Evolutionary conservation across 768 basidiomycete genomes (phyloP).

Genomic region (Rhizopogon salebrosus): DNA sequence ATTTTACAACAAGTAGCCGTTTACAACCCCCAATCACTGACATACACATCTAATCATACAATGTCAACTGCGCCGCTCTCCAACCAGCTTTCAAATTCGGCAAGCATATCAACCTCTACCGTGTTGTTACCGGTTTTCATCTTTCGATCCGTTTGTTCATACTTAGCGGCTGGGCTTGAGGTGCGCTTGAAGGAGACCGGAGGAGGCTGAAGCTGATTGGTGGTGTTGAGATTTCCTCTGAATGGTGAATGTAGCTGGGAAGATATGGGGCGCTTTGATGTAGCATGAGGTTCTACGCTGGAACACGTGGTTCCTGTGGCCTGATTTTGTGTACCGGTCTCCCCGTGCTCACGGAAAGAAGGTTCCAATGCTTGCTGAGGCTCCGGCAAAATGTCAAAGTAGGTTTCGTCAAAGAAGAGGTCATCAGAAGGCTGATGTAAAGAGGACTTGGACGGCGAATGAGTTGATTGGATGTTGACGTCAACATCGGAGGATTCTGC

Average conservation of each 20-base stretch:
- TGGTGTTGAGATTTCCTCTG: not conserved
- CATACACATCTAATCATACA: not conserved
- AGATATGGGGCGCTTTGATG: not conserved
- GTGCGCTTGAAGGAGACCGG: not conserved
- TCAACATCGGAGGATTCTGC: constrained; percentile 9
- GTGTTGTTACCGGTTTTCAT: constrained; percentile 4
- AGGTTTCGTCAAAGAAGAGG: constrained; percentile 29
- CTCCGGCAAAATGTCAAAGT: constrained; percentile 24
- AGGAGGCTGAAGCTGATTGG: not conserved
- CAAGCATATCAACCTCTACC: constrained; percentile 43
- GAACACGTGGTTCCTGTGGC: not conserved
- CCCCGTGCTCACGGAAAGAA: not conserved
- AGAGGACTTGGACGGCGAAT: not conserved
- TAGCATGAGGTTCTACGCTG: not conserved
- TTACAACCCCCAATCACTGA: not conserved
- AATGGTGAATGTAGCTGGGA: not conserved
- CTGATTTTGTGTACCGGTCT: not conserved
- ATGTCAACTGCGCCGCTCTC: constrained; percentile 60
- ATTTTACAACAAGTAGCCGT: constrained; percentile 1
- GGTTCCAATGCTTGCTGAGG: not conserved
- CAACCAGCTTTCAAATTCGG: constrained; percentile 66
- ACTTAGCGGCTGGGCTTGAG: not conserved
- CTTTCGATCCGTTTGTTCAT: not conserved
- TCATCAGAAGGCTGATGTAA: constrained; percentile 12
- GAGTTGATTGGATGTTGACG: constrained; percentile 1